Evolutionary conservation across 208 protist species (phyloP).

Genomic region (Angomonas desouzai): DNA sequence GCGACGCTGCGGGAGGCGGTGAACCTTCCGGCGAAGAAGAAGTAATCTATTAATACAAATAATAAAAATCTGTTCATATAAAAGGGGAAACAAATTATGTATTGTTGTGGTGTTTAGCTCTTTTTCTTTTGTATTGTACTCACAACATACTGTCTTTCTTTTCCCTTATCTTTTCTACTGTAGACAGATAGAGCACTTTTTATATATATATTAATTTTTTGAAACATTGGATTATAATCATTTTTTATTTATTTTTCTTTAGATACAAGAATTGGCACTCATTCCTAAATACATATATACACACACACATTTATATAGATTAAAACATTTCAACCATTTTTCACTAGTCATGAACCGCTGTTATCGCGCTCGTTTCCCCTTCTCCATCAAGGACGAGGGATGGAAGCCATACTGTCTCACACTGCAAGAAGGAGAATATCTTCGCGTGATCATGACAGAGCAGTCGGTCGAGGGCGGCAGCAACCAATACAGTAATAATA

Average conservation of each 20-base stretch:
- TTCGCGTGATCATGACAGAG: constrained; percentile 38
- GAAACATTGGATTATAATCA: too few species aligned
- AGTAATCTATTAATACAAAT: constrained; percentile 13
- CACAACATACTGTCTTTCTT: not conserved
- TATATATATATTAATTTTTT: too few species aligned
- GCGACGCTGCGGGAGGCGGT: constrained; percentile 61
- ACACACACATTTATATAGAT: too few species aligned
- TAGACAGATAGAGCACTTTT: too few species aligned
- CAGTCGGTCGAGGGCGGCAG: not conserved
- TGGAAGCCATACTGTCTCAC: constrained; percentile 25
- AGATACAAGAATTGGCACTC: too few species aligned
- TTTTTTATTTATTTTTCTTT: too few species aligned
- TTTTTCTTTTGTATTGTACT: constrained; percentile 4
- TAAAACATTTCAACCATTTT: too few species aligned
- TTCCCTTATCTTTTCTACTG: constrained; percentile 15
- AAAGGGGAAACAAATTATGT: constrained; percentile 6
- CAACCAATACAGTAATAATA: not conserved
- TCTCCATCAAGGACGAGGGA: not conserved
- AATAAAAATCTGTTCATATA: not conserved
- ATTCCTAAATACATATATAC: too few species aligned
- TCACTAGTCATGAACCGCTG: not conserved
- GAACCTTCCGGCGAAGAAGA: constrained; percentile 53
- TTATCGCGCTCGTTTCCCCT: not conserved
- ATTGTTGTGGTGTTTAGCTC: not conserved
- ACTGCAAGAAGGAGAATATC: constrained; percentile 15